These are phyloP conservation scores for Melanomma pulvis-pyrius DNA, from an alignment of 495 filamentous ascomycete species.

Conservation along the genomic window DNA sequence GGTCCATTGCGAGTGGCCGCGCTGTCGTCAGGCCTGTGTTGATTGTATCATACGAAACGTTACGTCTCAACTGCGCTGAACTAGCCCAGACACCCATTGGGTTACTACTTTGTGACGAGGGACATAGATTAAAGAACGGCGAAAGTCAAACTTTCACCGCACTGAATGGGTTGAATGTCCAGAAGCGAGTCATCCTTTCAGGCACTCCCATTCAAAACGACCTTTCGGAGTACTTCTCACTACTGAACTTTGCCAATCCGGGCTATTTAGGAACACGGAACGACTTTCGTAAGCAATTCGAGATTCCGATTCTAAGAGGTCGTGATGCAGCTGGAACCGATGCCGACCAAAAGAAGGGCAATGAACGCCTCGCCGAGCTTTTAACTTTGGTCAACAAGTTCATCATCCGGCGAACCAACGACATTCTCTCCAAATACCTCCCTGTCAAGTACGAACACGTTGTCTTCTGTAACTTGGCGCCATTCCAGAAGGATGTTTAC, in stretches of 20 bases:
- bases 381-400: constrained; percentile 92
- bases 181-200: constrained; percentile 88
- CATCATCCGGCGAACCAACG: constrained; percentile 97
- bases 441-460: constrained; percentile 99
- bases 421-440: constrained; percentile 96
- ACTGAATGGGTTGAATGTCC: constrained; percentile 86
- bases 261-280: constrained; percentile 83
- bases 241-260: constrained; percentile 96
- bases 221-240: constrained; percentile 92
- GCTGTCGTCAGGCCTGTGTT: constrained; percentile 93
- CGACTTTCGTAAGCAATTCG: constrained; percentile 94
- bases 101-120: constrained; percentile 95
- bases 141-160: constrained; percentile 93
- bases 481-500: constrained; percentile 91
- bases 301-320: constrained; percentile 88
- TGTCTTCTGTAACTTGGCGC: constrained; percentile 96
- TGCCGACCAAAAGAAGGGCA: constrained; percentile 77
- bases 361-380: constrained; percentile 81
- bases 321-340: constrained; percentile 90
- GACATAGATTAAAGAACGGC: constrained; percentile 97
- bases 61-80: constrained; percentile 87
- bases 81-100: constrained; percentile 86
- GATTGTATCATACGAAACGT: constrained; percentile 98
- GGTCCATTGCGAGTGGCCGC: constrained; percentile 86
- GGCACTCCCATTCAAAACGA: constrained; percentile 99